Conservation (phyloP, 1,284 basidiomycete genomes). For the Kwoniella shivajii region DNA sequence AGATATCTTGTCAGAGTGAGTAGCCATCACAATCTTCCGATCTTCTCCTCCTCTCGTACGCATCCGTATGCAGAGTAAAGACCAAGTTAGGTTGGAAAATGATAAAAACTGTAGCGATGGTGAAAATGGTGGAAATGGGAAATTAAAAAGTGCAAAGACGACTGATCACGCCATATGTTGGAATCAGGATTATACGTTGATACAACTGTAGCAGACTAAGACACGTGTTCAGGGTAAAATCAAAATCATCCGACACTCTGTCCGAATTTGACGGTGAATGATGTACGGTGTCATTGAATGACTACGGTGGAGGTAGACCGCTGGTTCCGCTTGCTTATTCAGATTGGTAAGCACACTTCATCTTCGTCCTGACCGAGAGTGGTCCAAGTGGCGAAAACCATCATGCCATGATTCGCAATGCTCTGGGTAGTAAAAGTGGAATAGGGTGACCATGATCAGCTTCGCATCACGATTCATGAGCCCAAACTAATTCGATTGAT, state of each 20-base stretch:
- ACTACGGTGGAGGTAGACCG: not conserved
- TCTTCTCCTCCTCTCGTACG: too few species aligned
- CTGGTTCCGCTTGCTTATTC: not conserved
- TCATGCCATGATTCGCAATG: too few species aligned
- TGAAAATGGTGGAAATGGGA: not conserved
- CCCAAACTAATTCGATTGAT: too few species aligned
- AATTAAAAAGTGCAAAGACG: not conserved
- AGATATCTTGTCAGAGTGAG: too few species aligned
- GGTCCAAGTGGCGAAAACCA: too few species aligned
- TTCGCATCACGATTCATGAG: too few species aligned
- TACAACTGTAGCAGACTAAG: not conserved
- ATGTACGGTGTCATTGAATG: too few species aligned
- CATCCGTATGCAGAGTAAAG: not conserved
- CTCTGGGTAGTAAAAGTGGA: too few species aligned
- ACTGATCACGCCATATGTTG: constrained; percentile 10
- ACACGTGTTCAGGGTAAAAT: not conserved
- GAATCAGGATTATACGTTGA: not conserved
- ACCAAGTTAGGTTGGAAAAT: not conserved
- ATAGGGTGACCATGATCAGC: too few species aligned
- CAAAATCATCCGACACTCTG: not conserved
- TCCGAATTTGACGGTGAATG: not conserved
- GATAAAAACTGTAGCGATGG: not conserved
- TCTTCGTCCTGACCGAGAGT: not conserved
- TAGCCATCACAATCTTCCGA: too few species aligned
- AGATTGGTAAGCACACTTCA: too few species aligned